Percentiles rank a stretch among this genome's conserved stretches.
Conservation (phyloP, 176 grass and related monocot species). For the Aegilops umbellulata region DNA sequence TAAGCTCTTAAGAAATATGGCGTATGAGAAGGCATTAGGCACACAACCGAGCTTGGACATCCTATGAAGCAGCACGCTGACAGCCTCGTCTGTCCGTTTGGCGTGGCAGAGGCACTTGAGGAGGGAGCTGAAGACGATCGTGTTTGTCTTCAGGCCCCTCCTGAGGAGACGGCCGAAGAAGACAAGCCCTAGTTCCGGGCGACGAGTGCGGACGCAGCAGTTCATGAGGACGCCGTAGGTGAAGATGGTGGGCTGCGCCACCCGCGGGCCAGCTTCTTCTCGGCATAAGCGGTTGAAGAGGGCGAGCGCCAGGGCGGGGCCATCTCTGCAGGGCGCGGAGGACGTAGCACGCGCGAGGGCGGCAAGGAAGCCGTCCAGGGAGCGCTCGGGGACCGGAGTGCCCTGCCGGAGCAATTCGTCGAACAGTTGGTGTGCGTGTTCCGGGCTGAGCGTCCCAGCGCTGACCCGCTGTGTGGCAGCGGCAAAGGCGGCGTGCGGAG, state of each 20-base stretch:
- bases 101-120: neutral
- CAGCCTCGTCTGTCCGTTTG: neutral
- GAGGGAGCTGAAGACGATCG: neutral
- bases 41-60: neutral
- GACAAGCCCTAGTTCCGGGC: neutral
- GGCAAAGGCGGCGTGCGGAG: neutral
- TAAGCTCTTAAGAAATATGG: neutral
- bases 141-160: neutral
- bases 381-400: neutral
- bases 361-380: neutral
- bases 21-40: neutral
- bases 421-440: neutral
- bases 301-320: neutral
- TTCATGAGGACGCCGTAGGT: neutral
- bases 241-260: neutral
- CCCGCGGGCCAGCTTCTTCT: neutral
- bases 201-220: neutral
- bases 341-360: neutral
- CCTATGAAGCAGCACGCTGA: neutral
- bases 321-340: neutral
- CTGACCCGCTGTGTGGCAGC: neutral
- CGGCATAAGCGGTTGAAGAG: neutral
- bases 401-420: neutral
- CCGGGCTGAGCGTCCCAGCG: neutral
- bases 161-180: neutral